A percentile compares a stretch with the other conserved stretches of the same genome.
Evolutionary conservation across 106 monocot species (phyloP).

Genomic region (Allium cepa): DNA sequence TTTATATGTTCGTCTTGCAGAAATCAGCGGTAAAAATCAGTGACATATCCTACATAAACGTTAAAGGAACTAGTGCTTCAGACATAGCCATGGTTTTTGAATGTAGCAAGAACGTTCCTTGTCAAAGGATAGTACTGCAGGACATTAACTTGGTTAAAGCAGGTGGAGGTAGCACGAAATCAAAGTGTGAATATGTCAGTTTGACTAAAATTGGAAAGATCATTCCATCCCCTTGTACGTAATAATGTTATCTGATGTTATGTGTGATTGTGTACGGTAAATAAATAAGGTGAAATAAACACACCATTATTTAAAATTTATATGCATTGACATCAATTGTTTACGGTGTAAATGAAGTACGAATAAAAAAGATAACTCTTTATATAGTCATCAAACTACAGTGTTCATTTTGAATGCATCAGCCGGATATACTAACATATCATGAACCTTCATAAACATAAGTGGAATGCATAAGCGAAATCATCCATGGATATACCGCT

Average conservation of each 20-base stretch:
- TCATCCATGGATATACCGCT: too few species aligned
- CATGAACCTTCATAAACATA: too few species aligned
- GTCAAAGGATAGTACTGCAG: slow-evolving; percentile 30
- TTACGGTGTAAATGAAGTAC: too few species aligned
- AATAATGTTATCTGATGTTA: background rate
- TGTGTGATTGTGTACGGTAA: too few species aligned
- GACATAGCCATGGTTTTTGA: slow-evolving; percentile 40
- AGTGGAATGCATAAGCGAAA: too few species aligned
- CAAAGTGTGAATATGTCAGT: slow-evolving; percentile 36
- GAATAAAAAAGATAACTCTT: too few species aligned
- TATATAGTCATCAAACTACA: too few species aligned
- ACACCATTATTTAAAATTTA: too few species aligned
- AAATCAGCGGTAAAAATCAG: slow-evolving; percentile 58
- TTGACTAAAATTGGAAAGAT: slow-evolving; percentile 30
- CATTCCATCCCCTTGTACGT: slow-evolving; percentile 19
- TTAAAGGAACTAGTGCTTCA: slow-evolving; percentile 57
- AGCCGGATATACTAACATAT: too few species aligned
- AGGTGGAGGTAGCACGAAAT: slow-evolving; percentile 7
- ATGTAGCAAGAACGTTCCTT: slow-evolving; percentile 56
- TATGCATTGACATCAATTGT: too few species aligned
- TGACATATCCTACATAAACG: slow-evolving; percentile 53
- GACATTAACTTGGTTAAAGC: slow-evolving; percentile 33
- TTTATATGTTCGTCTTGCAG: slow-evolving; percentile 12
- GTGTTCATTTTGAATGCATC: too few species aligned
- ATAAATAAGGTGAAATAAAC: too few species aligned